Conservation (phyloP, 2,329 filamentous ascomycete genomes). For the Venturia asperata region DNA sequence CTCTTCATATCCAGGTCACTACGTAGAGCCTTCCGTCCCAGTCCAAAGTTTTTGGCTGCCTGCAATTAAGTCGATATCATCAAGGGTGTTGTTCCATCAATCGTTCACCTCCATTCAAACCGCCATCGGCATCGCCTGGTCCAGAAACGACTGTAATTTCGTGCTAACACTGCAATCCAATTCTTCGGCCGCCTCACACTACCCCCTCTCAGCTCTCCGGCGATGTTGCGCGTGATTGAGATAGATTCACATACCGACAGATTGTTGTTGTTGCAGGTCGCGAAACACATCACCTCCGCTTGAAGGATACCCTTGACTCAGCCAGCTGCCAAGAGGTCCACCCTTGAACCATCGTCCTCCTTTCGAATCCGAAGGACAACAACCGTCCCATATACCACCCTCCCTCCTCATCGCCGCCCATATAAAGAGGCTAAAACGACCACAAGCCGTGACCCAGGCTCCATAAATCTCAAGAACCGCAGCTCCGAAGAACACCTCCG, state of each 20-base stretch:
- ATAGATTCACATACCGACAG: neutral
- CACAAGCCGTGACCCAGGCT: constrained; percentile 1
- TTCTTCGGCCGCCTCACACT: neutral
- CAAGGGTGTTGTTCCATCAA: neutral
- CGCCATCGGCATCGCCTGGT: neutral
- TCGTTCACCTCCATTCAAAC: neutral
- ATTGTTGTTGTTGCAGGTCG: neutral
- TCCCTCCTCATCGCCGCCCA: constrained; percentile 7
- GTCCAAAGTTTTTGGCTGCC: neutral
- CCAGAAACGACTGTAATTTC: neutral
- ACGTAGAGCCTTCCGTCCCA: neutral
- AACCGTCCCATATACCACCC: neutral
- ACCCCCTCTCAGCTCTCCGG: neutral
- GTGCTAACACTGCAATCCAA: neutral
- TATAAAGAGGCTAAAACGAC: constrained; percentile 9
- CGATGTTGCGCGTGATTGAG: neutral
- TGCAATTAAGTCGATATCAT: neutral
- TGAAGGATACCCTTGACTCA: neutral
- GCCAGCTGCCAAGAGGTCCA: neutral
- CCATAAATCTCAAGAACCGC: neutral
- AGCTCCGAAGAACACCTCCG: neutral
- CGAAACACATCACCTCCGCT: constrained; percentile 10
- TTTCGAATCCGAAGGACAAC: constrained; percentile 6
- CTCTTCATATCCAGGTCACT: neutral
- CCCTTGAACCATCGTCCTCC: constrained; percentile 3